Evolutionary conservation across 768 basidiomycete genomes (phyloP).

Genomic region (Rhodotorula babjevae): DNA sequence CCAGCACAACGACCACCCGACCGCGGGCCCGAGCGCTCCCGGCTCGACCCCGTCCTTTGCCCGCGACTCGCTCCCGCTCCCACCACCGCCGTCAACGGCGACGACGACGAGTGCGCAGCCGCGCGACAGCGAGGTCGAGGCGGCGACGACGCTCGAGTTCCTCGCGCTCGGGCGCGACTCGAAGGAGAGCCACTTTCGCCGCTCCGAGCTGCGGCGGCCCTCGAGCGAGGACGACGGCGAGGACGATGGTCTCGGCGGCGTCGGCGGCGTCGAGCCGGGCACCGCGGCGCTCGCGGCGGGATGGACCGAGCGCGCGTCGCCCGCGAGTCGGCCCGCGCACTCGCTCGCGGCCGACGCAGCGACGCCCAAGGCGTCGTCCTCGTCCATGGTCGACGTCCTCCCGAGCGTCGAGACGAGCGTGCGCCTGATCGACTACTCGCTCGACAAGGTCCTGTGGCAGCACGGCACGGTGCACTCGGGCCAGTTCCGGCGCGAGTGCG

Average conservation of each 20-base stretch:
- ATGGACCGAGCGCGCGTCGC: neutral
- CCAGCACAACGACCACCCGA: neutral
- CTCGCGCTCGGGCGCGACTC: constrained; percentile 39
- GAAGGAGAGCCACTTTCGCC: constrained; percentile 33
- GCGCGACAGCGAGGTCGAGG: constrained; percentile 31
- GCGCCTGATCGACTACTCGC: constrained; percentile 22
- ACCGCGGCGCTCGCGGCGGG: too few species aligned
- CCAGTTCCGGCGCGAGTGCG: constrained; percentile 21
- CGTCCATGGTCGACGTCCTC: neutral
- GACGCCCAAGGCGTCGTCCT: neutral
- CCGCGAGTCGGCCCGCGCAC: neutral
- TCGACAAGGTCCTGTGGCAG: constrained; percentile 33
- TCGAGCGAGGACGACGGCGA: constrained; percentile 7
- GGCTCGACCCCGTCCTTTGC: neutral
- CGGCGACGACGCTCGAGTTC: constrained; percentile 35
- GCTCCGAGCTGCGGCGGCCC: constrained; percentile 21
- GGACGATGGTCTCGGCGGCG: neutral
- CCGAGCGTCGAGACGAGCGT: constrained; percentile 3
- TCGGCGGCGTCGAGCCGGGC: too few species aligned
- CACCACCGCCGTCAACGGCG: neutral
- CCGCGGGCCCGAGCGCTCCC: neutral
- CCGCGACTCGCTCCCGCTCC: neutral
- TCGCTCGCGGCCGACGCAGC: neutral
- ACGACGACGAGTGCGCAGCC: neutral
- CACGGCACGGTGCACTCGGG: constrained; percentile 15